These are phyloP conservation scores for Diaporthe longicolla DNA, from an alignment of 2,329 filamentous ascomycete species.

Conservation along the genomic window DNA sequence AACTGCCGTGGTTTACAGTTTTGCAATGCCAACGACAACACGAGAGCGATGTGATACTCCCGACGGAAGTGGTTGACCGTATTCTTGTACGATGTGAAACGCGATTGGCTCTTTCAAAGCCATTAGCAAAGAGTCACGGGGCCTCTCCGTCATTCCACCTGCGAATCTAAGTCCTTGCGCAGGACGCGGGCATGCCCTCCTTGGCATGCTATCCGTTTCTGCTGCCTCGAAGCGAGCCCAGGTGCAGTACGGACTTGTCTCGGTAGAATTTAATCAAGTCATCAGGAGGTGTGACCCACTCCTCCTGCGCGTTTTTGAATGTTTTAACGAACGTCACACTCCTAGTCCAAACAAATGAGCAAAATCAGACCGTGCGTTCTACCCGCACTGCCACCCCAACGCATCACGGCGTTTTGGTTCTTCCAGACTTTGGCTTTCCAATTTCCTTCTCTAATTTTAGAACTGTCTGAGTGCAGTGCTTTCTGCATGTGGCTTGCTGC, in stretches of 20 bases:
- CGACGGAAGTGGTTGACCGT: background rate
- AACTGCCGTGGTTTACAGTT: background rate
- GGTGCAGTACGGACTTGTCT: background rate
- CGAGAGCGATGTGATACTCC: background rate
- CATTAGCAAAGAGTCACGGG: background rate
- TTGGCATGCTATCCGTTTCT: background rate
- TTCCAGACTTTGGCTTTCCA: too few species aligned
- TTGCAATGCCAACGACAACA: background rate
- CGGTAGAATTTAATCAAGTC: background rate
- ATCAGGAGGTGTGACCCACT: background rate
- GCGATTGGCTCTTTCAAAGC: slow-evolving; percentile 16
- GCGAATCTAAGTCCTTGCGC: background rate
- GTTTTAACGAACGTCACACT: background rate
- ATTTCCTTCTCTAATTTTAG: background rate
- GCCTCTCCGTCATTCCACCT: background rate
- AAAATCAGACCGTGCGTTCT: background rate
- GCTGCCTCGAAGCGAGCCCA: background rate
- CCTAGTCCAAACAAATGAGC: background rate
- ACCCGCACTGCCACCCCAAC: background rate
- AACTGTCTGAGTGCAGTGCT: background rate
- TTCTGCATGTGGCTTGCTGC: background rate
- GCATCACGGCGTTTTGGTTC: background rate
- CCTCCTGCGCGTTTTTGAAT: background rate
- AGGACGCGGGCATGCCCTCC: background rate
- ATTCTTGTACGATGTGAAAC: background rate